phyloP scores from a whole-genome alignment of 352 stramenopile genomes.

The Globisporangium emineosum region DNA sequence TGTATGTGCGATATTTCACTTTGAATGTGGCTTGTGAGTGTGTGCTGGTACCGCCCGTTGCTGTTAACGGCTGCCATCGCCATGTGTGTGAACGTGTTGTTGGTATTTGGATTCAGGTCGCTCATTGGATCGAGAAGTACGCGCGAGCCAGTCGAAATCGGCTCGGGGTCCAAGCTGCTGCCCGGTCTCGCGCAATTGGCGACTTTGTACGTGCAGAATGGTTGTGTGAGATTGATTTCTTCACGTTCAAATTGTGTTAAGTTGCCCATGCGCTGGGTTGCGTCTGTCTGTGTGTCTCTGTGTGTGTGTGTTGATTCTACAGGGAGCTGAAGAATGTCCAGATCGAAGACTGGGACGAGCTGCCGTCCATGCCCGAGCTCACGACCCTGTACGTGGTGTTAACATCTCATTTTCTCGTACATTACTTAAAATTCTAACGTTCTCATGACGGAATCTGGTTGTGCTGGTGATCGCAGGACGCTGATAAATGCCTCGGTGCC shows the following conservation, averaged over 20 bases:
- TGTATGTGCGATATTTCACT: too few relatives aligned
- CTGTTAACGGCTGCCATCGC: too few relatives aligned
- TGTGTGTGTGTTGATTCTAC: background rate
- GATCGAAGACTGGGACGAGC: slow-evolving; percentile 12
- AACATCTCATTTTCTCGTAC: background rate
- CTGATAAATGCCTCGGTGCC: background rate
- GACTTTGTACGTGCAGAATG: slow-evolving; percentile 4
- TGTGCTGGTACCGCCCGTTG: too few relatives aligned
- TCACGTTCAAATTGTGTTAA: too few relatives aligned
- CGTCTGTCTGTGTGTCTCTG: too few relatives aligned
- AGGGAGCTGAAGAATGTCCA: slow-evolving; percentile 3
- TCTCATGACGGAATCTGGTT: background rate
- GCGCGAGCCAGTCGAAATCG: background rate
- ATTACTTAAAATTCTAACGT: background rate
- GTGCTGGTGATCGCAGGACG: background rate
- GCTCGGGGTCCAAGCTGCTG: background rate
- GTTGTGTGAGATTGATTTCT: too few relatives aligned
- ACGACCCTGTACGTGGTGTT: slow-evolving; percentile 4
- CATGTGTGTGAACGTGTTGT: background rate
- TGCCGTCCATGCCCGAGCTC: slow-evolving; percentile 9
- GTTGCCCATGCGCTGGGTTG: too few relatives aligned
- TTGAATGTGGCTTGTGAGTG: too few relatives aligned
- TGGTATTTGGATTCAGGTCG: background rate
- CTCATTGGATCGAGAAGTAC: background rate
- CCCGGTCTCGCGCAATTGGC: slow-evolving; percentile 1